These are phyloP conservation scores for Thymus mandschuricus DNA, from an alignment of 257 asterid species.

Conservation along the genomic window DNA sequence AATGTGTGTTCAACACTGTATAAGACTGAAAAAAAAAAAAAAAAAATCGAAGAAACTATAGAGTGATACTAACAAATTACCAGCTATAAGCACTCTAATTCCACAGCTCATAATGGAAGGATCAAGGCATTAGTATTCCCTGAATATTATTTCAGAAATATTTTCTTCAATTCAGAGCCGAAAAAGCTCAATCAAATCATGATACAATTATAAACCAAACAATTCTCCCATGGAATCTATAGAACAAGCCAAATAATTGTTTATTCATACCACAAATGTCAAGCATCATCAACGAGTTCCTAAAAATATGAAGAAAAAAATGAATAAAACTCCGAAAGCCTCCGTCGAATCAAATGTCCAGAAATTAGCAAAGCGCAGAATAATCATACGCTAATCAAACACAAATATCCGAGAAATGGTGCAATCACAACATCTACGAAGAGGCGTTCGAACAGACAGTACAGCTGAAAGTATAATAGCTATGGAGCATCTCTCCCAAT, in stretches of 20 bases:
- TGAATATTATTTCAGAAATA: background rate
- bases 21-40: background rate
- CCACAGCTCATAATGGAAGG: background rate
- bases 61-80: constrained; percentile 2
- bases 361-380: background rate
- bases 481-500: background rate
- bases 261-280: background rate
- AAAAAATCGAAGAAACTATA: background rate
- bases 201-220: background rate
- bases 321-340: background rate
- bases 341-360: background rate
- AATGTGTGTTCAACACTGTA: background rate
- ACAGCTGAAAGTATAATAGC: background rate
- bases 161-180: background rate
- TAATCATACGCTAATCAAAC: background rate
- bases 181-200: background rate
- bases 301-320: background rate
- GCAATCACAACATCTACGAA: background rate
- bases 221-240: background rate
- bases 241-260: background rate
- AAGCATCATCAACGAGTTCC: background rate
- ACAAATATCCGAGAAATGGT: background rate
- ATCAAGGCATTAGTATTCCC: background rate
- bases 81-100: background rate
- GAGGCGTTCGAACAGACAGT: background rate